Evolutionary conservation across 1,284 basidiomycete species (phyloP), one percentile per base, ranked within the genome.

Genomic region (Abortiporus biennis): DNA sequence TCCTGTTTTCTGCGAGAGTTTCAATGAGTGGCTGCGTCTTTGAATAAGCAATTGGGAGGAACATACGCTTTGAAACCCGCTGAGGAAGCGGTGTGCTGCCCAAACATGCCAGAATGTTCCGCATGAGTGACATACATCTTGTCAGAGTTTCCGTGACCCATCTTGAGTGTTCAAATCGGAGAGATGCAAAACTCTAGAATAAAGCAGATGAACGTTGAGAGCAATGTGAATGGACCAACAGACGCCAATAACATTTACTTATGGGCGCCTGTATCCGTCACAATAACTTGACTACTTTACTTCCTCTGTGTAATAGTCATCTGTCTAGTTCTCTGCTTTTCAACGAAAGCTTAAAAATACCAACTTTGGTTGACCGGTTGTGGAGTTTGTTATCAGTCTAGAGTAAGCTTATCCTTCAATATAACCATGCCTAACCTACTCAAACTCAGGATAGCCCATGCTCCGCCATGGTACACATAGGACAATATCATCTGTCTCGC

Each of bases 81-180:
- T 17, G 85, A 86, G 12, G 86, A 74, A 8, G 74, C 73, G 0
- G 85, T 84, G 59, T 90, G 87, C 34, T 81, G 78, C 17, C 87
- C 87, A 58, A 85, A 74, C 39, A 76, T 66, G 27, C 87, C 88
- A 15, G 84, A 69, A 57, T 91, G 87, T 57, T 91, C 87, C 22
- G 83, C 78, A 59, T 91, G 88, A 4, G 87, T 91, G 56, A 91
- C 86, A 56, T 91, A 91, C 5, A 91, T 65, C 58, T 90, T 90
- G 70, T 89, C 76, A 22, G 81, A 85, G 58, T 86, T 88, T 59
- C 87, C 87, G 67, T 90, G 87, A 17, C 87, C 87, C 86, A 88
- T 87, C 43, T 46, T 67, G 47, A 17, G 36, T 20, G 12, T 12
- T 12, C 19, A 24, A 21, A n/a, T n/a, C n/a, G n/a, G n/a, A n/a